phyloP scores from a whole-genome alignment of 73 alveolate genomes.

The Blepharisma stoltei region DNA sequence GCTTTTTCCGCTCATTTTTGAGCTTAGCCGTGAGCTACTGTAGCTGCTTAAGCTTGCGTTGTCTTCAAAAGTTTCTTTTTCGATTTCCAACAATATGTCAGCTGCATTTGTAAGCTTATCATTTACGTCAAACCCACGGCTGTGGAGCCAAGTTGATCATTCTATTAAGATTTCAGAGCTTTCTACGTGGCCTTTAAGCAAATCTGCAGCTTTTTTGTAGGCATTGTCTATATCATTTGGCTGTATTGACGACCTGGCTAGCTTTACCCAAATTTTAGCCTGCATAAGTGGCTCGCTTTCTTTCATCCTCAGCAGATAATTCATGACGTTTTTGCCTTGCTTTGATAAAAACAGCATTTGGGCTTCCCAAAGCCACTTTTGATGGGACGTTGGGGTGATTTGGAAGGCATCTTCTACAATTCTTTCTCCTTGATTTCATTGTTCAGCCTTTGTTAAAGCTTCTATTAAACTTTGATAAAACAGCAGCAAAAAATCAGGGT shows the following conservation, averaged over 20 bases:
- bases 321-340: constrained; percentile 94
- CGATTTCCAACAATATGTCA: constrained; percentile 92
- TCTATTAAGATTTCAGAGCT: constrained; percentile 94
- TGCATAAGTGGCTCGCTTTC: constrained; percentile 91
- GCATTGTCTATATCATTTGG: constrained; percentile 90
- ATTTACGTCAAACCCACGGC: constrained; percentile 86
- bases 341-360: constrained; percentile 93
- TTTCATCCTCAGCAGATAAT: constrained; percentile 91
- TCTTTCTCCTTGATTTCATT: constrained; percentile 96
- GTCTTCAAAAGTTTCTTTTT: constrained; percentile 95
- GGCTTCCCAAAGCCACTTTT: constrained; percentile 96
- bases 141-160: constrained; percentile 92
- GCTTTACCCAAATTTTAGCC: constrained; percentile 97
- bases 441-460: constrained; percentile 89
- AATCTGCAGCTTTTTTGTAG: constrained; percentile 91
- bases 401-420: constrained; percentile 94
- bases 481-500: constrained; percentile 94
- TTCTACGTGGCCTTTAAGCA: constrained; percentile 92
- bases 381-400: constrained; percentile 88
- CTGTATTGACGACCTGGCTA: constrained; percentile 91
- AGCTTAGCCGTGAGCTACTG: constrained; percentile 63
- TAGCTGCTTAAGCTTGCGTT: constrained; percentile 79
- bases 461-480: constrained; percentile 83
- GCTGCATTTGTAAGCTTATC: constrained; percentile 91
- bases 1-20: constrained; percentile 57